These are phyloP conservation scores for Haplosporangium sp. DNA, from an alignment of 371 early-diverging fungal genomes.

Conservation along the genomic window DNA sequence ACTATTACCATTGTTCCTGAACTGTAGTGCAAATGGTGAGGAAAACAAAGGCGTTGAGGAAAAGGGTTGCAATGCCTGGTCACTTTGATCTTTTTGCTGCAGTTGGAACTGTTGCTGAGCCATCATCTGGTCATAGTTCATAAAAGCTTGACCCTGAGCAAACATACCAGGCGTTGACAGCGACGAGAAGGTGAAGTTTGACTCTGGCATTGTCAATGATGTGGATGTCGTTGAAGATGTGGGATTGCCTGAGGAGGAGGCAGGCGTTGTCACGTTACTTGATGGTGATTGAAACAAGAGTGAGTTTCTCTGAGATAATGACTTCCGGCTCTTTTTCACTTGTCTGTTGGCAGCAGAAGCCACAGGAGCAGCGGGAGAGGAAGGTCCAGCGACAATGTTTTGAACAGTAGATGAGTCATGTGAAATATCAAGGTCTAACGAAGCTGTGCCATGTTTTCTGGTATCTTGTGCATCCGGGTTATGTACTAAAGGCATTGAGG, in stretches of 20 bases:
- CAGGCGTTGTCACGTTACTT: not conserved
- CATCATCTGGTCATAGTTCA: slow-evolving; percentile 29
- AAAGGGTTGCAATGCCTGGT: slow-evolving; percentile 13
- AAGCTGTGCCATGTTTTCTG: slow-evolving; percentile 15
- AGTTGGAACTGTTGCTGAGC: slow-evolving; percentile 16
- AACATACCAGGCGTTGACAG: slow-evolving; percentile 49
- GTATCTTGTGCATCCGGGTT: slow-evolving; percentile 27
- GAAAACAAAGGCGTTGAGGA: slow-evolving; percentile 44
- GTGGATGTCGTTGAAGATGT: not conserved
- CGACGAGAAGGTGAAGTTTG: slow-evolving; percentile 38
- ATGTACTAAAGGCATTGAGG: slow-evolving; percentile 15
- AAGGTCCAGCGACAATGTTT: not conserved
- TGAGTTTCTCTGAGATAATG: slow-evolving; percentile 26
- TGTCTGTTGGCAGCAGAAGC: not conserved
- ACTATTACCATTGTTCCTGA: slow-evolving; percentile 8
- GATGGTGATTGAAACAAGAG: slow-evolving; percentile 15
- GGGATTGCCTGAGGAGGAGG: not conserved
- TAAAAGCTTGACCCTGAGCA: slow-evolving; percentile 30
- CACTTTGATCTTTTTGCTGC: slow-evolving; percentile 17
- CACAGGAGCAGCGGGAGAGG: slow-evolving; percentile 2
- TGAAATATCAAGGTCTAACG: not conserved
- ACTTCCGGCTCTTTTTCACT: slow-evolving; percentile 26
- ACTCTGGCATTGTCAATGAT: not conserved
- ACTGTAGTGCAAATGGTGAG: slow-evolving; percentile 39
- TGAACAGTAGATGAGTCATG: not conserved